These are phyloP conservation scores for Cytospora piceae DNA, from an alignment of 2,329 filamentous ascomycete species.

Conservation along the genomic window DNA sequence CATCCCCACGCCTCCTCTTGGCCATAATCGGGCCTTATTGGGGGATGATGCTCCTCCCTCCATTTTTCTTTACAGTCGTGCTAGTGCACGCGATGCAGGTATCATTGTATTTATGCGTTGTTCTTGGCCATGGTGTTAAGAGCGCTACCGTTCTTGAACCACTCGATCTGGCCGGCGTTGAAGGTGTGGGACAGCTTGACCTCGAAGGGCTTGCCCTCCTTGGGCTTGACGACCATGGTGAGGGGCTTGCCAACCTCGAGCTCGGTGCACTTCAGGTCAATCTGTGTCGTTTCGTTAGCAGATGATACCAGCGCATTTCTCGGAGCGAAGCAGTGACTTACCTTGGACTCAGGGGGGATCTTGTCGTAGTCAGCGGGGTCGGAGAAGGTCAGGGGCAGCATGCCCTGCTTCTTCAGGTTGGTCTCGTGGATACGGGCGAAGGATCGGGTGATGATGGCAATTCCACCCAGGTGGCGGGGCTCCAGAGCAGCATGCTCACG, in stretches of 20 bases:
- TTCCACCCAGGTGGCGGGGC: conserved; percentile 93
- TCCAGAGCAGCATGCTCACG: conserved; percentile 98
- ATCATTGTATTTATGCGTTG: conserved; percentile 38
- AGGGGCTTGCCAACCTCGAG: conserved; percentile 91
- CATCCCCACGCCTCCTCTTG: conserved; percentile 36
- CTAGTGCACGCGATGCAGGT: conserved; percentile 2
- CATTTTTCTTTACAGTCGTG: conserved; percentile 13
- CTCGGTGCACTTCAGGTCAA: conserved; percentile 88
- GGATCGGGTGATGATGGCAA: conserved; percentile 92
- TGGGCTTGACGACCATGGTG: conserved; percentile 89
- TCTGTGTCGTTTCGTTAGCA: conserved; percentile 39
- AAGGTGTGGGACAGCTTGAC: conserved; percentile 91
- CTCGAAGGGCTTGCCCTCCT: conserved; percentile 80
- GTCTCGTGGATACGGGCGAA: conserved; percentile 99
- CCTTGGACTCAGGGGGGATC: conserved; percentile 89
- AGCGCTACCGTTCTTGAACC: conserved; percentile 97
- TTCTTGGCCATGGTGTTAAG: conserved; percentile 97
- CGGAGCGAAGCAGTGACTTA: conserved; percentile 38
- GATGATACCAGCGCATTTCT: neutral
- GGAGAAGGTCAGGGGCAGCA: conserved; percentile 95
- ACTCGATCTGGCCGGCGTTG: conserved; percentile 97
- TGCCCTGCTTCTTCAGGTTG: conserved; percentile 99
- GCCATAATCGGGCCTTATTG: conserved; percentile 7
- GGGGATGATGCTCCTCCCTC: neutral
- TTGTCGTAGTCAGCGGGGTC: conserved; percentile 98